Base-by-base conservation (phyloP, 2,329 filamentous ascomycete genomes). In the Scleromitrula shiraiana region DNA sequence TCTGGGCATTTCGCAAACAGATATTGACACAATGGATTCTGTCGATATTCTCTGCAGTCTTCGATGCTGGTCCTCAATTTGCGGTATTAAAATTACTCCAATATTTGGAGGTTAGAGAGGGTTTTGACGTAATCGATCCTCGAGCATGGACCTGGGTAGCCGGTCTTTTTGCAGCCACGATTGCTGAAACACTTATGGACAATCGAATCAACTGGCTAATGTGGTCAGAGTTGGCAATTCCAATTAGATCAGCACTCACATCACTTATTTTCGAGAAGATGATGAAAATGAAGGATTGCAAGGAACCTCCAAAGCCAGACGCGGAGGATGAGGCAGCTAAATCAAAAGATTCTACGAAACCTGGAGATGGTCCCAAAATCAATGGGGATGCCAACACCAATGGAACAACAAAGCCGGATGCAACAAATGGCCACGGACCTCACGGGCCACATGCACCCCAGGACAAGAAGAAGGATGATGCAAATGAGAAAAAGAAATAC, bases 251-350 rank as follows among this genome's bases (percentile, higher is more conserved):
- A 17, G 80, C 88, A 56, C 69, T 91, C 3, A 79, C 82, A 2
- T 76, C 83, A 0, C 70, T 88, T 9, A 75, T 90, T 14, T 90
- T 88, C 57, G 76, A 80, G 51, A 91, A 91, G 63, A 77, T 83
- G 0, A 77, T 88, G 70, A 75, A 80, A 32, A 76, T 81, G 46
- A 90, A 89, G 61, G 85, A 89, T 61, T 74, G 76, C 15, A 70
- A 58, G n/a, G 55, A 69, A 38, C 78, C 75, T 56, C 73, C 53
- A 14, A 46, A 50, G 22, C 20, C 40, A n/a, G 41, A 52, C 24
- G 24, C 26, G 17, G 41, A 53, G 23, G 38, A 48, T 12, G 33
- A 42, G n/a, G 35, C 30, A 32, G 48, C 19, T 5, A 51, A 43
- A 23, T 19, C 38, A 7, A 36, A 52, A 22, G 41, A 41, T 33